Base-by-base conservation (phyloP, 352 stramenopile species). In the Globisporangium spinosum region DNA sequence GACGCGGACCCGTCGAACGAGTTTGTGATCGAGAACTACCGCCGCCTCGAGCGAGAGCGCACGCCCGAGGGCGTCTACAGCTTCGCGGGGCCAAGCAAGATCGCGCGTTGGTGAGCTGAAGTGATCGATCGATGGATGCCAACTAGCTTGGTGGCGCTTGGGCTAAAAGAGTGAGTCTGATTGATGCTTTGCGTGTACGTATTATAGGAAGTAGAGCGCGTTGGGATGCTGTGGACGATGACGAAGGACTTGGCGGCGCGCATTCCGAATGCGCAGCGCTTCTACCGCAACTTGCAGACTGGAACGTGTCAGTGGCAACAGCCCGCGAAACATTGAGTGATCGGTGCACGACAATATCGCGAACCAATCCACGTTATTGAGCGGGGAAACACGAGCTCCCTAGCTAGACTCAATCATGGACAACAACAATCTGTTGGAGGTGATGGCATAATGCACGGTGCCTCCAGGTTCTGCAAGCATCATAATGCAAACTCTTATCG, bases 1-100 rank as follows among this genome's bases (percentile, higher is more conserved):
- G 81, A 87, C 47, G 6, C 81, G 0, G 78, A 88, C 29, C 69
- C 80, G 13, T 61, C 54, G 9, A 87, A 90, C 57, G 77, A 87
- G 25, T 54, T 69, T 1, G 61, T 91, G 13, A 9, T 91, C 10
- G 77, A 83, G 47, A 92, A 93, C 51, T 93, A 91, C 40, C 53
- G 73, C 13, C 76, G 82, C 2, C 69, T 94, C 1, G 69, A 87
- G 34, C 67, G 76, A 6, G 84, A 91, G 59, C 76, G 82, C 43
- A 70, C 75, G 2, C 78, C 84, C 15, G 68, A 73, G 12, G 77
- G 86, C 3, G 35, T 80, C n/a, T 92, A 91, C 68, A 70, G 58
- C 15, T 67, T 70, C 35, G 72, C 74, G 1, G 86, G 86, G 0
- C 86, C 84, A 9, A 77, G 82, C 56, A 84, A 77, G 55, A 75